Evolutionary conservation across 1,284 basidiomycete species (phyloP).

Genomic region (Paramarasmius palmivorus): DNA sequence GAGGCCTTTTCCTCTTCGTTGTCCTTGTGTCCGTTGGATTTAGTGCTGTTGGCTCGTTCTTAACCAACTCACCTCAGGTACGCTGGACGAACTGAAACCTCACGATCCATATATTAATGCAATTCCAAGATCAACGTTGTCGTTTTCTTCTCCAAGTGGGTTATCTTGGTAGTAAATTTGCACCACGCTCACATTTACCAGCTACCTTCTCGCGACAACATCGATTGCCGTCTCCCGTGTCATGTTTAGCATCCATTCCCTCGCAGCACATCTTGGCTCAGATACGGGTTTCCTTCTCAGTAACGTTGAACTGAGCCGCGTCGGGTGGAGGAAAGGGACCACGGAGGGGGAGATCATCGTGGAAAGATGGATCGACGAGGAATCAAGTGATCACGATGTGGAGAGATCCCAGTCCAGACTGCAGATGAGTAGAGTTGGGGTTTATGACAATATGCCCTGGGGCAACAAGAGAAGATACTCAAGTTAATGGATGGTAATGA

Average conservation of each 20-base stretch:
- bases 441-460: constrained; percentile 2
- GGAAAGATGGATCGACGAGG: constrained; percentile 22
- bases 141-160: constrained; percentile 32
- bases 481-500: neutral
- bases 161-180: neutral
- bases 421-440: neutral
- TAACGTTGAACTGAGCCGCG: constrained; percentile 38
- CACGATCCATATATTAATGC: neutral
- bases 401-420: neutral
- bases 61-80: constrained; percentile 29
- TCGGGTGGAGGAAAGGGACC: constrained; percentile 36
- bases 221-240: constrained; percentile 33
- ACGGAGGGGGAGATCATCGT: constrained; percentile 41
- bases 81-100: neutral
- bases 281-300: constrained; percentile 38
- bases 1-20: constrained; percentile 36
- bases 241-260: constrained; percentile 34
- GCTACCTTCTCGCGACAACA: constrained; percentile 28
- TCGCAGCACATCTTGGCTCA: constrained; percentile 37
- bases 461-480: neutral
- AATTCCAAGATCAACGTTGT: constrained; percentile 31
- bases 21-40: constrained; percentile 36
- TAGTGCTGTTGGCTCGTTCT: constrained; percentile 33
- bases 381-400: neutral
- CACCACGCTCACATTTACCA: constrained; percentile 1